Evolutionary conservation across 2,329 filamentous ascomycete genomes (phyloP).

Genomic region (Penicillium sp.): DNA sequence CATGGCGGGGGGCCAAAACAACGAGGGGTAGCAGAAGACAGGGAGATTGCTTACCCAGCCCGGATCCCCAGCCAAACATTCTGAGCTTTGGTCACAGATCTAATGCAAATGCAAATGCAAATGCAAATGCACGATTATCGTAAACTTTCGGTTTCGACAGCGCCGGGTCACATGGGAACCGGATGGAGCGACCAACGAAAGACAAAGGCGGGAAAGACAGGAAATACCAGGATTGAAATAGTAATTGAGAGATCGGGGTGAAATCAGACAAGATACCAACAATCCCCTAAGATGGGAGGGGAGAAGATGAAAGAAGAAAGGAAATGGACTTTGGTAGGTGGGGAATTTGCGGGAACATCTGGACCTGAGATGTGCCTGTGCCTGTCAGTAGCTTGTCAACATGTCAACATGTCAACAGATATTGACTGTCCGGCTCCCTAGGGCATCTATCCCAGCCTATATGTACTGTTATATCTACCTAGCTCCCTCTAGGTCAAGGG

Average conservation of each 20-base stretch:
- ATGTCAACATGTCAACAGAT: too few species aligned
- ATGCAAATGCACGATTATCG: constrained; percentile 10
- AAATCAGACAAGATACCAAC: not conserved
- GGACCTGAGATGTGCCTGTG: not conserved
- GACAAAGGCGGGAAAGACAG: not conserved
- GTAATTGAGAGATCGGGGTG: not conserved
- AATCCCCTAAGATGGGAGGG: not conserved
- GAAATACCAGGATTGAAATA: not conserved
- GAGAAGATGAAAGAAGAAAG: not conserved
- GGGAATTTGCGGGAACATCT: constrained; percentile 1
- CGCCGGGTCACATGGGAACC: constrained; percentile 4
- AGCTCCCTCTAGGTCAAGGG: too few species aligned
- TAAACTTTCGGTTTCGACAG: not conserved
- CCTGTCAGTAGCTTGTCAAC: not conserved
- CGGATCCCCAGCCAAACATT: constrained; percentile 39
- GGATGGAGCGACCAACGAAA: not conserved
- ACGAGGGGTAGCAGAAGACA: constrained; percentile 1
- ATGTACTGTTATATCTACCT: too few species aligned
- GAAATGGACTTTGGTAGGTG: constrained; percentile 9
- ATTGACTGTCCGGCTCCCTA: too few species aligned
- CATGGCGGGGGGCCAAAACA: not conserved
- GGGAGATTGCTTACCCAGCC: constrained; percentile 30
- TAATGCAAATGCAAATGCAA: constrained; percentile 9
- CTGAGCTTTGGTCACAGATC: constrained; percentile 1
- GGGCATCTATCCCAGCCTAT: too few species aligned